phyloP scores from a whole-genome alignment of 2,329 filamentous ascomycete genomes.

The Aphanocladium album region DNA sequence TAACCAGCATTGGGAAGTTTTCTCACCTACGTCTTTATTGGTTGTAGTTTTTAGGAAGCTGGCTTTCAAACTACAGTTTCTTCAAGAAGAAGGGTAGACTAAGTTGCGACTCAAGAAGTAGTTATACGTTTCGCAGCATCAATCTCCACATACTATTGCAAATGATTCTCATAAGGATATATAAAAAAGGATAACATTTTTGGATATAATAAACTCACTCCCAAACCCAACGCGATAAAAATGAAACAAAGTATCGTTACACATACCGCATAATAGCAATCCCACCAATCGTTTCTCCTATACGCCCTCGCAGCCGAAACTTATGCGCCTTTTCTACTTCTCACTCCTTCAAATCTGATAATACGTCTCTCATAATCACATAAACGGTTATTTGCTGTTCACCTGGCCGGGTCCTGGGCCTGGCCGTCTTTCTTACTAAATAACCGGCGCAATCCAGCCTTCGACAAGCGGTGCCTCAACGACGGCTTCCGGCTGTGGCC shows the following conservation, averaged over 20 bases:
- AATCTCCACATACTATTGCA: not conserved
- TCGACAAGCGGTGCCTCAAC: conserved; percentile 28
- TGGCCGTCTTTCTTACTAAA: conserved; percentile 30
- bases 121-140: not conserved
- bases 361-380: not conserved
- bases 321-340: too few species aligned
- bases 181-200: not conserved
- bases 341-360: not conserved
- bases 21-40: not conserved
- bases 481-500: not conserved
- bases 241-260: not conserved
- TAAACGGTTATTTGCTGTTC: not conserved
- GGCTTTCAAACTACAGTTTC: too few species aligned
- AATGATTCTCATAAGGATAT: too few species aligned
- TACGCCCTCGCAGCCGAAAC: too few species aligned
- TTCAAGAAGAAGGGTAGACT: not conserved
- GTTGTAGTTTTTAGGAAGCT: not conserved
- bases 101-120: not conserved
- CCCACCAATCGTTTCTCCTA: too few species aligned
- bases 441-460: conserved; percentile 33
- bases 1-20: too few species aligned
- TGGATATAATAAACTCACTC: not conserved
- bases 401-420: not conserved
- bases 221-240: not conserved
- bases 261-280: not conserved